These are phyloP conservation scores for Mrakia frigida DNA, from an alignment of 768 basidiomycete genomes.

Conservation along the genomic window DNA sequence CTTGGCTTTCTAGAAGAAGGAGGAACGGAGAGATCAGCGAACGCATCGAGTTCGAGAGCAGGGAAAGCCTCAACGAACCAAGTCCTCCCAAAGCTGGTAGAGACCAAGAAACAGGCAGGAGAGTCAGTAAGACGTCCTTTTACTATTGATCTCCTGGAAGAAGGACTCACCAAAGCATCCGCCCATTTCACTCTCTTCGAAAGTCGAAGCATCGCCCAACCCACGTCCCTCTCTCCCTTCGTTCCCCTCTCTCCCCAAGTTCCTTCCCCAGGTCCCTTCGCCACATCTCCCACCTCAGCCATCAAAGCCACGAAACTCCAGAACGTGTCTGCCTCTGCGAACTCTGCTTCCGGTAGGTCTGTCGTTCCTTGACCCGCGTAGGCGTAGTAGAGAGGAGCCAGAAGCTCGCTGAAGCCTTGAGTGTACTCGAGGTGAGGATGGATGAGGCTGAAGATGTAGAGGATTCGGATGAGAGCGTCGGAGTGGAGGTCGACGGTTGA, in stretches of 20 bases:
- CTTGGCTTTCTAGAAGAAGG: slow-evolving; percentile 30
- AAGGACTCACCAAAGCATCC: slow-evolving; percentile 27
- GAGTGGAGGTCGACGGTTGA: slow-evolving; percentile 29
- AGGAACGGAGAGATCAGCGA: neutral
- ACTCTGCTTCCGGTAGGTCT: slow-evolving; percentile 9
- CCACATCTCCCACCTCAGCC: slow-evolving; percentile 36
- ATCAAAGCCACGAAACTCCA: slow-evolving; percentile 38
- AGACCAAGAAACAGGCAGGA: neutral
- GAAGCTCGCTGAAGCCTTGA: slow-evolving; percentile 35
- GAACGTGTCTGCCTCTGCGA: slow-evolving; percentile 40
- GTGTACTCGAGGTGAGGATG: slow-evolving; percentile 37
- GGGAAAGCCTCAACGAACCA: slow-evolving; percentile 3
- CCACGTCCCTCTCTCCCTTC: slow-evolving; percentile 15
- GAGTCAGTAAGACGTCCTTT: neutral
- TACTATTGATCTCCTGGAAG: neutral
- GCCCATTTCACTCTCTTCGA: slow-evolving; percentile 38
- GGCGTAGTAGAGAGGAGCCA: slow-evolving; percentile 37
- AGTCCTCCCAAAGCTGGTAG: slow-evolving; percentile 34
- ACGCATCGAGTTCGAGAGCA: neutral
- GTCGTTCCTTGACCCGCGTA: slow-evolving; percentile 17
- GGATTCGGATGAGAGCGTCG: slow-evolving; percentile 35
- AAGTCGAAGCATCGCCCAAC: slow-evolving; percentile 32
- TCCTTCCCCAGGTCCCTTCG: slow-evolving; percentile 21
- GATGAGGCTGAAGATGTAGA: slow-evolving; percentile 36
- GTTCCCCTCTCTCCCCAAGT: slow-evolving; percentile 17